Base-by-base conservation (phyloP, 23 red algal genomes). In the Gracilaria vermiculophylla region DNA sequence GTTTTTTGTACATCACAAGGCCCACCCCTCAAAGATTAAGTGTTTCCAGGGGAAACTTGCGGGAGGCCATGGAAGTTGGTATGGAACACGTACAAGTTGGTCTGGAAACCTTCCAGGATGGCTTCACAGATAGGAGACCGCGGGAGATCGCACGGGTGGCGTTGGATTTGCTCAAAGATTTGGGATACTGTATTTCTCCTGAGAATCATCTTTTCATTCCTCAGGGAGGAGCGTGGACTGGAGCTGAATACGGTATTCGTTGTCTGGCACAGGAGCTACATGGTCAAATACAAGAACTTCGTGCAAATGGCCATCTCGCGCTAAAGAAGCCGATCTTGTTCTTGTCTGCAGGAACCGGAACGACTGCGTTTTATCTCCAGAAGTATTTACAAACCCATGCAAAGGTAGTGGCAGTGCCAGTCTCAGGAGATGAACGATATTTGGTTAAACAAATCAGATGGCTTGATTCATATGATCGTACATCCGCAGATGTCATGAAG, bases 311-410 rank as follows among this genome's bases (percentile, higher is more conserved):
- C 2, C 61, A 9, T 4, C 74, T 91, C 32, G 55, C 76, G 14
- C 35, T 54, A 39, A 82, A 67, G 33, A 67, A 39, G 20, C 82
- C 76, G 17, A 75, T 83, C 49, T 7, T 94, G 2, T 89, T 87
- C 36, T 53, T 94, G 25, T 55, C 82, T 37, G 53, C 83, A n/a
- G 92, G 92, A 16, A 94, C 92, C 3, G 92, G 92, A 28, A 88
- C 92, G 24, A 94, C 92, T 20, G 92, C 92, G 6, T 94, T 76
- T 72, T 94, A 74, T 55, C 70, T 94, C 29, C 58, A 58, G 13
- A 86, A 88, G 78, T 69, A 87, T 82, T 51, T 94, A 12, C 56
- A 56, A 28, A 25, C 55, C 28, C 35, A 39, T 42, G 64, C 62
- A 0, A 66, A 72, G 69, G 92, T 94, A 58, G 66, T 94, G 25